phyloP scores from a whole-genome alignment of 129 eudicot genomes.

The Pulicaria dysenterica region DNA sequence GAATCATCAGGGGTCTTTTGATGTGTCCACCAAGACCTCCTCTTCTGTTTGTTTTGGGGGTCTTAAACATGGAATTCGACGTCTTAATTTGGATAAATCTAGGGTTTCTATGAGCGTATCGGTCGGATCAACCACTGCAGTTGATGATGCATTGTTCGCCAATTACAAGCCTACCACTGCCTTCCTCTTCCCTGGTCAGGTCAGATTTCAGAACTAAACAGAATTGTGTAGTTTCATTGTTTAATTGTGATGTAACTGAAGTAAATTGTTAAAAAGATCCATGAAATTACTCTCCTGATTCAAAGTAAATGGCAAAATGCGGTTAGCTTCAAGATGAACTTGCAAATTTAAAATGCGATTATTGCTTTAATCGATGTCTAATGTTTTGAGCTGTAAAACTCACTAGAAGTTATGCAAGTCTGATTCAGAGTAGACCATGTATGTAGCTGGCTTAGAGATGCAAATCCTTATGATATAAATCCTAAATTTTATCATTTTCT shows the following conservation, averaged over 20 bases:
- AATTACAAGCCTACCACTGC: slow-evolving; percentile 74
- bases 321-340: background rate
- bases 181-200: slow-evolving; percentile 95
- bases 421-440: too few species aligned
- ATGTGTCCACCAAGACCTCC: slow-evolving; percentile 27
- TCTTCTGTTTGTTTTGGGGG: slow-evolving; percentile 38
- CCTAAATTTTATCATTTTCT: too few species aligned
- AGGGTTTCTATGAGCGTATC: slow-evolving; percentile 80
- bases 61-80: slow-evolving; percentile 45
- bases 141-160: slow-evolving; percentile 60
- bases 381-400: too few species aligned
- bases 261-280: background rate
- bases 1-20: slow-evolving; percentile 24
- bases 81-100: slow-evolving; percentile 54
- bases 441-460: too few species aligned
- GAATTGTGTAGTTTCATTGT: slow-evolving; percentile 8
- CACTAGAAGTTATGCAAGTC: too few species aligned
- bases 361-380: too few species aligned
- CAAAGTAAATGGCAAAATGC: background rate
- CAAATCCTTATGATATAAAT: too few species aligned
- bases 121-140: slow-evolving; percentile 64
- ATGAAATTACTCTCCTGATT: background rate
- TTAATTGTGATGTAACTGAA: slow-evolving; percentile 8
- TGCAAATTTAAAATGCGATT: background rate
- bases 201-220: slow-evolving; percentile 25